Base-by-base conservation (phyloP, 2,329 filamentous ascomycete species). In the Corynespora cassiicola region DNA sequence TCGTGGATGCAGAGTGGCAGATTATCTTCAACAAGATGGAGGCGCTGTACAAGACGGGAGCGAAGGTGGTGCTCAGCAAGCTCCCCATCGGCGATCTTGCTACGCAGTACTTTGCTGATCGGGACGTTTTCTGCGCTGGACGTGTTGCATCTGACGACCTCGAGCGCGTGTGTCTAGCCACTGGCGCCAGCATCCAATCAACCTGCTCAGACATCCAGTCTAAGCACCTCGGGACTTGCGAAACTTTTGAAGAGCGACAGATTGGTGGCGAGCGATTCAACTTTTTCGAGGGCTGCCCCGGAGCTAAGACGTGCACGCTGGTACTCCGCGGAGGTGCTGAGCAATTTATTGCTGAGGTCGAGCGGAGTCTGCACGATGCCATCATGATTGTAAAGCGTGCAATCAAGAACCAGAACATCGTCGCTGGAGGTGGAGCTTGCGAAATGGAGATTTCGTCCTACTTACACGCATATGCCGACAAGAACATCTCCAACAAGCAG, bases 311-410 rank as follows among this genome's bases (percentile, higher is more conserved):
- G 1, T 99, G 94, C 79, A 99, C 94, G 7, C 78, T 99, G 14
- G 85, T 99, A 25, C 85, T 99, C 49, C 88, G 94, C 65, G 94
- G 94, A 63, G 94, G 94, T 52, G 94, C 94, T 22, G 94, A 99
- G 77, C 94, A 99, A 71, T 99, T 99, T 75, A 99, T 99, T 60
- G 94, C 94, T 42, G 94, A 99, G 72, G 94, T 96, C 2, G 94
- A 99, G 78, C 88, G 94, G 51, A 96, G 90, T 66, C 81, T 99
- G 54, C 94, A 99, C 78, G 94, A 99, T 64, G 94, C 94, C 58
- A 97, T 99, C 73, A 99, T 99, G 94, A 96, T 99, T 63, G 94
- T 99, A 66, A 97, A 97, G 83, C 90, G 95, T 47, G 90, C 94
- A 18, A 90, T 97, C 72, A 90, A 89, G 76, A 95, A 97, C 78